Evolutionary conservation across 2,329 filamentous ascomycete genomes (phyloP), one percentile per base, ranked within the genome.

Genomic region (Arthrobotrys entomopaga): DNA sequence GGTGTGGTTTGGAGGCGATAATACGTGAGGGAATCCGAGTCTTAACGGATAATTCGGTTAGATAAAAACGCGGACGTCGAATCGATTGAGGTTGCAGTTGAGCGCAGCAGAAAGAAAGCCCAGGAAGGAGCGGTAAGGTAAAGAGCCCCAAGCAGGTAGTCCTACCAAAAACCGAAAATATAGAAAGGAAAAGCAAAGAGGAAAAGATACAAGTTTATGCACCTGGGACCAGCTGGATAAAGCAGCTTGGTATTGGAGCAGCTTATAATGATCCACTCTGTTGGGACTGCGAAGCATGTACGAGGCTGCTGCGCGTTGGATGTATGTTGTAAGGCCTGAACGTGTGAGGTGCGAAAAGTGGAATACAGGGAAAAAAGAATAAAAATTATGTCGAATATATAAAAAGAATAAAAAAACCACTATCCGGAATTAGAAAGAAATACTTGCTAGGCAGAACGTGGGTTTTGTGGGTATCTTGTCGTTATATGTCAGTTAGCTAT

Each of bases 381-480:
- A 72, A 65, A 72, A 59, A 53, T 56, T 53, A 50, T 64, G 63
- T 72, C 46, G 59, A 65, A 72, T 50, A 52, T 58, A 65, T 58
- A 59, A 57, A 71, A 65, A 72, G 63, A 49, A 29, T 46, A 59
- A 49, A 38, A 63, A 46, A 57, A 72, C 60, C 67, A 65, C 67
- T 72, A 65, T 72, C 67, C 67, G 46, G 67, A 72, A 72, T 72
- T 72, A 72, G 67, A 72, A 72, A 72, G 56, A 64, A 71, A 54
- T 65, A 72, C 60, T 72, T 72, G 67, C 57, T 72, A 65, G 67
- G 54, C 67, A 72, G 67, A 65, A 64, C 67, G 60, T 72, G 67
- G 67, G 65, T 72, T 72, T 72, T 72, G 67, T 72, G 67, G 67
- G 60, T 72, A 72, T 72, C 59, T 65, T 72, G 67, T 72, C 67